Base-by-base conservation (phyloP, 129 eudicot genomes). In the Pittosporum tobira region DNA sequence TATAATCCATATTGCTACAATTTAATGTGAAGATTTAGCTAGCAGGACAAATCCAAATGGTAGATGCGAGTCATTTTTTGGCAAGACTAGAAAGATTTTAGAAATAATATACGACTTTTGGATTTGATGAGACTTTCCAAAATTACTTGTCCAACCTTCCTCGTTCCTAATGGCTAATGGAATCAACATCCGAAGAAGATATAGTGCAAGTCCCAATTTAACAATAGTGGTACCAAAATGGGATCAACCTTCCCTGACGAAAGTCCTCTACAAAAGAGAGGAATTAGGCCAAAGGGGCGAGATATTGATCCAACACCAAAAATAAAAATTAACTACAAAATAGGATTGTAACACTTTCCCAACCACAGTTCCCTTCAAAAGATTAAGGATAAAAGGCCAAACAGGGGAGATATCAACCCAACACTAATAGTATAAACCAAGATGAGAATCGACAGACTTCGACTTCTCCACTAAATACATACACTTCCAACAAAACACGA, bases 401-500 rank as follows among this genome's bases (percentile, higher is more conserved):
- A 75, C 30, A 48, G 48, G 50, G 42, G 49, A 53, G 47, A 60
- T 37, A 65, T 64, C 45, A 64, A 26, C 53, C 73, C 61, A 45
- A 52, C 37, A 29, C 27, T 15, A 40, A 67, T 37, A 48, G 34
- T 2, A 55, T 50, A 63, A 29, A 45, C 25, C 9, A 23, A 22
- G 29, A 23, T 5, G 56, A 23, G 29, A 22, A 20, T 23, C 6
- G 56, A 21, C 56, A 50, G 30, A 9, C 27, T 49, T 42, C 58
- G 64, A 48, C 51, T 52, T 59, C 68, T 43, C 30, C 63, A 61
- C 73, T 71, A 76, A 65, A 73, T 52, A 68, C 59, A 61, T 18
- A 30, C 60, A 67, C 34, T 59, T 36, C 25, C 43, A 51, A 4
- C 13, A 38, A 20, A 18, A 44, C 48, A 44, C 12, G 44, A 28